Evolutionary conservation across 2,329 filamentous ascomycete genomes (phyloP).

Genomic region (Trichoderma koningii): DNA sequence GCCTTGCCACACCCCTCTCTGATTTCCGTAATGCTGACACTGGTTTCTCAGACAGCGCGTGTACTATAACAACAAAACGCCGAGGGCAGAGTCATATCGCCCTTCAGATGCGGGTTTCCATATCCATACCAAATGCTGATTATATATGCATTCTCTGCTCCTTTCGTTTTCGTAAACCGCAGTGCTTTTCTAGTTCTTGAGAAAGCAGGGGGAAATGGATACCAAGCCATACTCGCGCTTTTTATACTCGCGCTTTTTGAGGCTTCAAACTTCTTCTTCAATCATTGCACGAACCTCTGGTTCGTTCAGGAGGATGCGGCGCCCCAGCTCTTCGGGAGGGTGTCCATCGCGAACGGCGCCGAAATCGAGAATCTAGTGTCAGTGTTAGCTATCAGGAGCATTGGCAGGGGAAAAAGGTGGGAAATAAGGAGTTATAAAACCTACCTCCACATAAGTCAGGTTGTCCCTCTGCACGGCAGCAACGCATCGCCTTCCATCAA

Average conservation of each 20-base stretch:
- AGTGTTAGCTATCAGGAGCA: not conserved
- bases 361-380: slow-evolving; percentile 85
- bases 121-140: slow-evolving; percentile 28
- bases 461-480: slow-evolving; percentile 92
- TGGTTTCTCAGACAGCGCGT: slow-evolving; percentile 17
- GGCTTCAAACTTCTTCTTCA: slow-evolving; percentile 45
- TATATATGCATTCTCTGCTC: slow-evolving; percentile 29
- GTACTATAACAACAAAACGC: slow-evolving; percentile 28
- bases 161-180: slow-evolving; percentile 23
- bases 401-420: not conserved
- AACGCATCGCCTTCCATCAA: slow-evolving; percentile 92
- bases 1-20: slow-evolving; percentile 12
- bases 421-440: slow-evolving; percentile 35
- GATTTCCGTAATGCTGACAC: slow-evolving; percentile 24
- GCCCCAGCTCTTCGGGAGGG: slow-evolving; percentile 73
- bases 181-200: not conserved
- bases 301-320: slow-evolving; percentile 69
- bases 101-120: slow-evolving; percentile 27
- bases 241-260: not conserved
- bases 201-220: not conserved
- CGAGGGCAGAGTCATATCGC: slow-evolving; percentile 29
- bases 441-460: slow-evolving; percentile 93
- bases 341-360: slow-evolving; percentile 89
- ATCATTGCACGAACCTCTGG: slow-evolving; percentile 55
- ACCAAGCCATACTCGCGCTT: not conserved